Evolutionary conservation across 176 grass and related monocot species (phyloP).

Genomic region (Aegilops longissima): DNA sequence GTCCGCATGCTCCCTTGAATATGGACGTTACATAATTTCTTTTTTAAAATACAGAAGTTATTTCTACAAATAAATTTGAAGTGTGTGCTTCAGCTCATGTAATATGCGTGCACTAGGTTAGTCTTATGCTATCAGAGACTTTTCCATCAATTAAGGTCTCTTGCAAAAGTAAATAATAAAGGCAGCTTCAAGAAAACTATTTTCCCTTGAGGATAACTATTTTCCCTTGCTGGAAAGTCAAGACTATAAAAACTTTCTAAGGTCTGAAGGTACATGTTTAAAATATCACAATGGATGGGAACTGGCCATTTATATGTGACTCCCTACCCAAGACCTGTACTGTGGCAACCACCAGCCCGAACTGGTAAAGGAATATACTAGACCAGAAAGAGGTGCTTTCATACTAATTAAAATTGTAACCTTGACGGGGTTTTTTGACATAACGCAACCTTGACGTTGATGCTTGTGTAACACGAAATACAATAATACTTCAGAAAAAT

Average conservation of each 20-base stretch:
- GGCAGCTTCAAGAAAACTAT: not conserved
- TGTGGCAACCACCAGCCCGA: not conserved
- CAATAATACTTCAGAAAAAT: not conserved
- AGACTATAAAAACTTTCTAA: not conserved
- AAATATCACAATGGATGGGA: not conserved
- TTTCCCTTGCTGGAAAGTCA: not conserved
- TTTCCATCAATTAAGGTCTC: not conserved
- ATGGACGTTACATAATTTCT: not conserved
- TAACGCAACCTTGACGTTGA: not conserved
- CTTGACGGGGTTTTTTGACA: not conserved
- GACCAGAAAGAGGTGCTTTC: not conserved
- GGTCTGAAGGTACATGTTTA: not conserved
- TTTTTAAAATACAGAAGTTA: not conserved
- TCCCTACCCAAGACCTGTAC: not conserved
- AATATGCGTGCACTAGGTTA: not conserved
- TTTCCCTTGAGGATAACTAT: not conserved
- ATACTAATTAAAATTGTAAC: not conserved
- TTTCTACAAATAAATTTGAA: slow-evolving; percentile 1
- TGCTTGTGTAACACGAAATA: not conserved
- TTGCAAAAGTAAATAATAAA: not conserved
- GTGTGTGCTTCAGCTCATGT: not conserved
- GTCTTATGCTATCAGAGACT: not conserved
- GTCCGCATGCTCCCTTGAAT: not conserved
- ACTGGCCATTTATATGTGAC: too few species aligned
- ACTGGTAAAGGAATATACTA: not conserved